phyloP scores from a whole-genome alignment of 2,329 filamentous ascomycete species.

The Juglanconis juglandina region DNA sequence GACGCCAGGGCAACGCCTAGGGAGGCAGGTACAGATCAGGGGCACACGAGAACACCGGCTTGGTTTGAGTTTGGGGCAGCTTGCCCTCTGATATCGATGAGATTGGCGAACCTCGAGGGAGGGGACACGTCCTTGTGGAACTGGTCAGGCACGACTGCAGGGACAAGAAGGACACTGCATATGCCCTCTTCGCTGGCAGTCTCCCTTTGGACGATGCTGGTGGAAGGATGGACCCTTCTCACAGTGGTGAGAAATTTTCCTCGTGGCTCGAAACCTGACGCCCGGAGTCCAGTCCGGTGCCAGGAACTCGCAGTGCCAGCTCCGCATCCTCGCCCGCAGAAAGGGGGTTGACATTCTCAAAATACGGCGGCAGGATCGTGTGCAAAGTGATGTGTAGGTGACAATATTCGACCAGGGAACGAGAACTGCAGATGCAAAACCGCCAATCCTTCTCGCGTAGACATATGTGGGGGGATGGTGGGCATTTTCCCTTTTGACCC shows the following conservation, averaged over 20 bases:
- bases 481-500: no score
- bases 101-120: background rate
- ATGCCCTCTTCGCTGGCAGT: slow-evolving; percentile 2
- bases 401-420: no score
- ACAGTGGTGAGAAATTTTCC: background rate
- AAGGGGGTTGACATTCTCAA: no score
- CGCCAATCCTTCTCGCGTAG: no score
- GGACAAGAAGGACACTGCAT: background rate
- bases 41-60: background rate
- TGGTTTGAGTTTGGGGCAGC: background rate
- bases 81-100: background rate
- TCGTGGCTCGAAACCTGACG: no score
- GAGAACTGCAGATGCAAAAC: no score
- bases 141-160: slow-evolving; percentile 6
- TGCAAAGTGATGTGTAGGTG: no score
- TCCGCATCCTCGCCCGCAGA: no score
- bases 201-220: slow-evolving; percentile 5
- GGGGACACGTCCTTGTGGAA: slow-evolving; percentile 3
- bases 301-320: no score
- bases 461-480: no score
- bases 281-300: no score
- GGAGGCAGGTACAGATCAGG: background rate
- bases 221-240: background rate
- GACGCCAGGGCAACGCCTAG: slow-evolving; percentile 1
- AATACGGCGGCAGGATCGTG: no score